Evolutionary conservation across 306 rosid species (phyloP).

Genomic region (Astragalus glycyphyllos): DNA sequence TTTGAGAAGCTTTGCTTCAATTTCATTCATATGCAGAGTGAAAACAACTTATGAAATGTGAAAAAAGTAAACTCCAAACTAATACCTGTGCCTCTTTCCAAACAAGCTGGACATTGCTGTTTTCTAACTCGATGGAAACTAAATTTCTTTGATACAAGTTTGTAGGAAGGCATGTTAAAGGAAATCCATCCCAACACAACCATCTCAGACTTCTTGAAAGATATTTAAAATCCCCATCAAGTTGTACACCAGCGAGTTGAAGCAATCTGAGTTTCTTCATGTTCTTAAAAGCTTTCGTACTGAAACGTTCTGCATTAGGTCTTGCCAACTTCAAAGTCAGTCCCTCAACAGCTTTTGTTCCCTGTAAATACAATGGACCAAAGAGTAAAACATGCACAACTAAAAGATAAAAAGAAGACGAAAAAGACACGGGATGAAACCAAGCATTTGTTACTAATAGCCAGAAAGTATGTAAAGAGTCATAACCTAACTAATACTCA

Average conservation of each 20-base stretch:
- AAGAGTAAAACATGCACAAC: background rate
- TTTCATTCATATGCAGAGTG: background rate
- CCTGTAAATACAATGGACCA: conserved; percentile 11
- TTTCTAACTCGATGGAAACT: conserved; percentile 34
- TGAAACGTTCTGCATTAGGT: background rate
- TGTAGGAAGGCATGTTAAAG: conserved; percentile 19
- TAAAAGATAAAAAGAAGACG: background rate
- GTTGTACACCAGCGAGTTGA: conserved; percentile 22
- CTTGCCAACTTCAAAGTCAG: conserved; percentile 31
- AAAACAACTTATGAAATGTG: background rate
- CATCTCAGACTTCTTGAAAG: conserved; percentile 35
- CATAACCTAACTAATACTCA: background rate
- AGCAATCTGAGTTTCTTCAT: conserved; percentile 42
- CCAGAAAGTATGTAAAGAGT: background rate
- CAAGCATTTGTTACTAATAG: background rate
- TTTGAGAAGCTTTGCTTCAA: background rate
- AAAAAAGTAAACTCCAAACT: background rate
- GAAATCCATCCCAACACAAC: conserved; percentile 37
- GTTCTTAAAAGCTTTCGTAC: conserved; percentile 18
- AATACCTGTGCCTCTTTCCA: conserved; percentile 40
- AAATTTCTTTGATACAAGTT: conserved; percentile 12
- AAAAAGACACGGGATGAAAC: background rate
- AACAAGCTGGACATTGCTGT: background rate
- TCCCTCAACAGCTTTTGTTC: conserved; percentile 42
- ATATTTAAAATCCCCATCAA: conserved; percentile 35